Evolutionary conservation across 805 yeast genomes (phyloP), one percentile per base, ranked within the genome.

Genomic region (Blastobotrys terrestris): DNA sequence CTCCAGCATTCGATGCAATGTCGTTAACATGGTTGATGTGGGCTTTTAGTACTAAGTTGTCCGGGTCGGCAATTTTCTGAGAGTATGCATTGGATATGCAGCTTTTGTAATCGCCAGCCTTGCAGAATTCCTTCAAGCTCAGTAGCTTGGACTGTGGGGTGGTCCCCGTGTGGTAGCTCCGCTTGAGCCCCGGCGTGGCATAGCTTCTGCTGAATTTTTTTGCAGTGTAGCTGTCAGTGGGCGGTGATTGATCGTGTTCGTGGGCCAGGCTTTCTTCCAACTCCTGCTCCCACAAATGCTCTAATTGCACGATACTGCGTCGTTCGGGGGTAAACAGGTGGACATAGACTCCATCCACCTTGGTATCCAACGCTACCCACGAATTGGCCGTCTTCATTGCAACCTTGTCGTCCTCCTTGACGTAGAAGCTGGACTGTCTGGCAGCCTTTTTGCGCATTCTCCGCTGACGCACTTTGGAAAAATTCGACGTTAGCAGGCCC

Each of bases 331-430:
- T 87, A 61, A 91, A 68, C 15, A 91, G 67, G 67, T 91, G 96
- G 31, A 91, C 76, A 51, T 74, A 78, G 2, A 89, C 77, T 40
- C 80, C 80, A 55, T 83, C 85, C 1, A 78, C 68, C 22, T 75
- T 72, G 48, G 88, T 77, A 60, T 88, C 89, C 47, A 90, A 72
- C 78, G 87, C 80, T 19, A 87, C 81, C 98, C 98, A 91, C 21
- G 87, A 78, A 60, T 88, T 89, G 5, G 52, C 47, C 11, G 54
- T 45, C 7, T 48, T 44, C 19, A 44, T 20, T 3, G 69, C 57
- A 14, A 87, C 85, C 60, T 78, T 83, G 52, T 77, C 81, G 53
- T 77, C 77, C 58, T 79, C 79, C 1, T 76, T 73, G 0, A 82
- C 75, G 49, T 76, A 72, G 14, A 77, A 77, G 14, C 73, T 74